Base-by-base conservation (phyloP, 371 early-diverging fungal species). In the Chytridium lagenaria region DNA sequence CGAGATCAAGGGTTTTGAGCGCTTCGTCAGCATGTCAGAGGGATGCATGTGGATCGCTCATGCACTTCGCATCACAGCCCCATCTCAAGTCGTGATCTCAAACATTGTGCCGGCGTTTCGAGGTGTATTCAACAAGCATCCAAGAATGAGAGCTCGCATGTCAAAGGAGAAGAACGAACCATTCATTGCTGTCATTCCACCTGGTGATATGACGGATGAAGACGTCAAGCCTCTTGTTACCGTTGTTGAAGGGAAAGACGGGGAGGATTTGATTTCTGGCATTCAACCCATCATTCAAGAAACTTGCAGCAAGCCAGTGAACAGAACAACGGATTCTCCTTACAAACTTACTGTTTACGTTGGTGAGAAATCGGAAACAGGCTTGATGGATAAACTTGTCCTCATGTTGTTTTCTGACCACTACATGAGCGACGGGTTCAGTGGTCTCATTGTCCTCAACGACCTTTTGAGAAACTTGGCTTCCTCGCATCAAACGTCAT, bases 371-470 rank as follows among this genome's bases (percentile, higher is more conserved):
- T 5, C 55, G 26, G 26, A 44, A 12, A 7, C 19, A 12, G 44
- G 19, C 44, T 7, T 7, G 19, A 44, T 12, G 19, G 44, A 44
- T 44, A 44, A 19, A 44, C 19, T 44, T 19, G 44, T 23, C 5
- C 12, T 52, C 55, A 26, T 26, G 12, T 5, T 52, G 5, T 63
- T 63, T 33, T 15, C 31, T 2, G 63, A 63, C 34, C 63, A 63
- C 63, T 19, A 5, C 34, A 30, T 63, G 31, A 38, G 37, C 63
- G 63, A 63, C 34, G 63, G 63, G 22, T 36, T 63, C 63, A 36
- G 37, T 38, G 55, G 55, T 52, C 28, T 63, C 7, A 28, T 63
- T 23, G 63, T 63, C 34, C 63, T 63, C 31, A 63, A 63, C 63
- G 63, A 63, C 34, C 26, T 63, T 38, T 5, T 63, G 3, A 33